These are phyloP conservation scores for Puccinia novopanici DNA, from an alignment of 1,284 basidiomycete species.

Conservation along the genomic window DNA sequence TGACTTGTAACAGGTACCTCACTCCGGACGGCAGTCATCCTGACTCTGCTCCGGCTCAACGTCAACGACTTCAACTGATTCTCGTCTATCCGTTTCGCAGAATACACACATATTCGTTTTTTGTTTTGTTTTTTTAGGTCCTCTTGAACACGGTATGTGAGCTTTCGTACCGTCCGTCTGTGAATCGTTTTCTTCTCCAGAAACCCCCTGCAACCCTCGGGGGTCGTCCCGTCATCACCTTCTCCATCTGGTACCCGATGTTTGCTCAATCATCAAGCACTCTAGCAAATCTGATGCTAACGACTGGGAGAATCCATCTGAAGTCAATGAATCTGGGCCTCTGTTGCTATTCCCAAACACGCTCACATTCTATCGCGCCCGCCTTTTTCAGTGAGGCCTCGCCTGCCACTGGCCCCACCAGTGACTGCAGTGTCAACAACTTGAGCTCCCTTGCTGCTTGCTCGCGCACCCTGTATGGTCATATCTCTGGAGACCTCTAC, in stretches of 20 bases:
- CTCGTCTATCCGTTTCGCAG: background rate
- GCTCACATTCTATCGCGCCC: background rate
- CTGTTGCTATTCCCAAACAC: background rate
- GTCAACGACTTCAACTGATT: background rate
- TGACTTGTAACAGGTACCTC: background rate
- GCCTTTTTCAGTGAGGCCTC: background rate
- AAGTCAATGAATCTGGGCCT: background rate
- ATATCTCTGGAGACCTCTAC: background rate
- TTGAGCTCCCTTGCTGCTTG: no score
- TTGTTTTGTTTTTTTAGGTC: background rate
- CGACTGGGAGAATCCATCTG: background rate
- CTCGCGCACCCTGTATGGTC: no score
- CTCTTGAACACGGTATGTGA: conserved; percentile 7
- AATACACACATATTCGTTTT: background rate
- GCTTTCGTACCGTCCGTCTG: background rate
- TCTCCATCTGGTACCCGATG: background rate
- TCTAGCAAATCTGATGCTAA: background rate
- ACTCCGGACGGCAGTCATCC: no score
- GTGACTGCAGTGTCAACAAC: no score
- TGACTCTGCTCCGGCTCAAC: background rate
- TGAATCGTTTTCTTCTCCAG: background rate
- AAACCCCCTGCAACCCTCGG: background rate
- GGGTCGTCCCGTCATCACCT: conserved; percentile 7
- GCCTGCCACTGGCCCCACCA: no score
- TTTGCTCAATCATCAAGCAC: background rate